Base-by-base conservation (phyloP, 345 rosid genomes). In the Erucastrum elatum region DNA sequence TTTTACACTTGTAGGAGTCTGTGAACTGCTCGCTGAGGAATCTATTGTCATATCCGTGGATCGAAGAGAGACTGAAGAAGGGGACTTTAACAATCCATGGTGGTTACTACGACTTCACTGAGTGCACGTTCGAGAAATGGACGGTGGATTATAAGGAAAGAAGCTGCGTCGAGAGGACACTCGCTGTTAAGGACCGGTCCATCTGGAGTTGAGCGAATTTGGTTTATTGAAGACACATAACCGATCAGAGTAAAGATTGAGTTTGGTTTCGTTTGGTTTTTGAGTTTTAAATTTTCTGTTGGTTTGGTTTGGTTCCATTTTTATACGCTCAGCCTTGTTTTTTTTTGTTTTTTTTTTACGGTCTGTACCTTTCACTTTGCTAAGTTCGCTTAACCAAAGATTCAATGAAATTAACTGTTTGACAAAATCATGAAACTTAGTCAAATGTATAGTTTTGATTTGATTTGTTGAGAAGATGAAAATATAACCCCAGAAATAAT, bases 41-140 rank as follows among this genome's bases (percentile, higher is more conserved):
- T 75, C 88, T 91, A 72, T 85, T 93, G 51, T 87, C 84, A 72
- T 93, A 91, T 76, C 95, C 95, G 5, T 93, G 97, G 95, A 85
- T 93, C 58, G 87, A 90, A 77, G 98, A 88, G 75, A 91, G 78
- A 70, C 88, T 87, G 68, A 83, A 70, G 80, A 84, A 77, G 21
- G 90, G 88, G 11, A 68, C 39, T n/a, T 88, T 93, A 46, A 82
- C 87, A 44, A 75, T 93, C 75, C 95, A 91, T 56, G 98, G 98
- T 59, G 91, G 95, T 77, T 91, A 93, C 84, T 93, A 93, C 58
- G 81, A 91, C 83, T 90, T 93, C 21, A 64, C 85, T 8, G 80
- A 87, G 80, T 91, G 97, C 79, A 74, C 95, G 8, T 91, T 91
- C 68, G 94, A 91, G 91, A 93, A 89, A 85, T 93, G 97, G 98